phyloP scores from a whole-genome alignment of 495 filamentous ascomycete species.

The Venustampulla echinocandica region DNA sequence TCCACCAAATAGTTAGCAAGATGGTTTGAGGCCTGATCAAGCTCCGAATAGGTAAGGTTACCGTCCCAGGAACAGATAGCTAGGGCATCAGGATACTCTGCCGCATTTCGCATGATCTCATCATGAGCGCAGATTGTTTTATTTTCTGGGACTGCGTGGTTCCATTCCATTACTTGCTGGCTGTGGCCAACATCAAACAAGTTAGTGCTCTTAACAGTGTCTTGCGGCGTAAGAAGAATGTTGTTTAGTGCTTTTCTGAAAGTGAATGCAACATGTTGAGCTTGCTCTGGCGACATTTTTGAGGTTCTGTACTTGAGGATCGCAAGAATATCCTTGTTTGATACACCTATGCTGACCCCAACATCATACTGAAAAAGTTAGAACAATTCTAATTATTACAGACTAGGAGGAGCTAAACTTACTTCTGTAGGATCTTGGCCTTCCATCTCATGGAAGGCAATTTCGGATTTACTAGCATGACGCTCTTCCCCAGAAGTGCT shows the following conservation, averaged over 20 bases:
- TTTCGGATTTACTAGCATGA: neutral
- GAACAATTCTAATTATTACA: too few species aligned
- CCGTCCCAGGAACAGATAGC: conserved; percentile 33
- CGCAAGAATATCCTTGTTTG: conserved; percentile 35
- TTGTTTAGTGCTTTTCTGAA: conserved; percentile 39
- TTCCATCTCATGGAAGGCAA: neutral
- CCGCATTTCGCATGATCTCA: neutral
- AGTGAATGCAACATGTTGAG: conserved; percentile 41
- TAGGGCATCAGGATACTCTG: neutral
- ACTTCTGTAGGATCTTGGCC: neutral
- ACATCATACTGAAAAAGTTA: conserved; percentile 48
- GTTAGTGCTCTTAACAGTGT: conserved; percentile 1
- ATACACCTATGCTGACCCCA: conserved; percentile 45
- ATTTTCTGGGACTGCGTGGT: neutral
- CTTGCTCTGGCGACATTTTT: conserved; percentile 28
- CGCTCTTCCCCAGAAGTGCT: neutral
- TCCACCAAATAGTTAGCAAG: neutral
- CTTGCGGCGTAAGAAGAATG: conserved; percentile 30
- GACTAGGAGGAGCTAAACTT: too few species aligned
- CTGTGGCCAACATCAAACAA: neutral
- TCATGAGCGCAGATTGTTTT: neutral
- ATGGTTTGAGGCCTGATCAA: conserved; percentile 2
- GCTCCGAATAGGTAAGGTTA: conserved; percentile 23
- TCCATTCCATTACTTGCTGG: neutral
- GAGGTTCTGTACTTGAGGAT: conserved; percentile 52